Base-by-base conservation (phyloP, 257 asterid genomes). In the Gentiana macrophylla region DNA sequence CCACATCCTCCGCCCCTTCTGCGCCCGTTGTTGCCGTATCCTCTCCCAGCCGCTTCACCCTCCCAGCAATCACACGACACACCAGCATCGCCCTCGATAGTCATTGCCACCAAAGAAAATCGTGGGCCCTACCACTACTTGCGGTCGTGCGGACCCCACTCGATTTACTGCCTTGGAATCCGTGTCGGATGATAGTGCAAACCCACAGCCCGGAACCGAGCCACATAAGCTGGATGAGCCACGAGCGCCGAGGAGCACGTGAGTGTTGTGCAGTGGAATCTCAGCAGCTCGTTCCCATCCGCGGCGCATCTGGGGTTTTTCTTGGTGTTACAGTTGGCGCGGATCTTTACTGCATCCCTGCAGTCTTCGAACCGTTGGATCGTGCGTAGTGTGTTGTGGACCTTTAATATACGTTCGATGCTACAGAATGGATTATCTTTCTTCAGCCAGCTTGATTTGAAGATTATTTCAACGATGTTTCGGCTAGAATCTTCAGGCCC, bases 341-440 rank as follows among this genome's bases (percentile, higher is more conserved):
- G 86, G 52, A 48, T 68, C 84, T 85, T 92, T 4, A 92, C 94
- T 8, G 89, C 76, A 62, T 88, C 95, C 5, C 97, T 45, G 68
- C 82, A 88, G 74, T 92, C 98, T 79, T 92, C 98, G 63, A 92
- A 92, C 65, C 85, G 81, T 74, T 88, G 97, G 93, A 92, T 88
- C 48, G 97, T 92, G 55, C 90, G 89, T 12, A 72, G 85, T 8
- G 94, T 83, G 84, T 88, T 92, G 78, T 85, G 86, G 67, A 92
- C 91, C 53, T 92, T 92, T 53, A 92, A 32, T 60, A 85, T 88
- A 77, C 98, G 93, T 64, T 92, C 97, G 84, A 92, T 80, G 76
- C 77, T 85, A 67, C 89, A 85, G 8, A 88, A 67, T 0, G 95
- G 85, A 12, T 74, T 80, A 55, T 85, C 95, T 70, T 75, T 88